Evolutionary conservation across 1,139 yeast genomes (phyloP).

Genomic region (Yamadazyma epiphylla): DNA sequence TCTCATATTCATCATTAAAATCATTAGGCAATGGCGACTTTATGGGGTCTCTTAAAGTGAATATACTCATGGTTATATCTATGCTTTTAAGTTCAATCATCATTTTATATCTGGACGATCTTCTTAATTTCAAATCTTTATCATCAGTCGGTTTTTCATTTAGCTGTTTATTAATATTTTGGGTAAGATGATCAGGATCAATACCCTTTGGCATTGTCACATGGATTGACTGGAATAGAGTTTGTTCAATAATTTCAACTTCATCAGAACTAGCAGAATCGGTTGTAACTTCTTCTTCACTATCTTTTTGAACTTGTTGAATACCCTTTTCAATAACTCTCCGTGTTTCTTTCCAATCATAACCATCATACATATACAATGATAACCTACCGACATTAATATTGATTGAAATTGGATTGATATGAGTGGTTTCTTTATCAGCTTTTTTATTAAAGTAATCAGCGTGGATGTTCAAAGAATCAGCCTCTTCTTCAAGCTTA

Average conservation of each 20-base stretch:
- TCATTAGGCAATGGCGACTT: slow-evolving; percentile 14
- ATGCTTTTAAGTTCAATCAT: slow-evolving; percentile 53
- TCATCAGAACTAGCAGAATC: slow-evolving; percentile 17
- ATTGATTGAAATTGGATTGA: slow-evolving; percentile 28
- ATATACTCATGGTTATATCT: slow-evolving; percentile 43
- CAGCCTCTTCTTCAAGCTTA: slow-evolving; percentile 1
- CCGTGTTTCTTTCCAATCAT: slow-evolving; percentile 85
- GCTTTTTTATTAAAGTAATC: slow-evolving; percentile 37
- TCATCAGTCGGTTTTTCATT: slow-evolving; percentile 20
- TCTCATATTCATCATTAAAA: slow-evolving; percentile 27
- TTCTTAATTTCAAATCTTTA: slow-evolving; percentile 51
- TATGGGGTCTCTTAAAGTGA: slow-evolving; percentile 47
- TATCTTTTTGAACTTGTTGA: slow-evolving; percentile 52
- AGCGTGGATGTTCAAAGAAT: slow-evolving; percentile 1
- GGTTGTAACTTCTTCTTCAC: slow-evolving; percentile 19
- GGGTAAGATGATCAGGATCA: slow-evolving; percentile 45
- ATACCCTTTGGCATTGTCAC: slow-evolving; percentile 55
- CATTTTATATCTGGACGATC: slow-evolving; percentile 66
- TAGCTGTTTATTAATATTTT: slow-evolving; percentile 47
- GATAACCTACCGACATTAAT: slow-evolving; percentile 18
- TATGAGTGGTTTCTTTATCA: slow-evolving; percentile 6
- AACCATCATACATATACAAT: slow-evolving; percentile 79
- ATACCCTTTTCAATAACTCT: slow-evolving; percentile 62
- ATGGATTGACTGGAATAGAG: slow-evolving; percentile 70
- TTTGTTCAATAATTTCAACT: slow-evolving; percentile 49